Percentiles rank a stretch among this genome's conserved stretches.
Conservation (phyloP, 306 rosid genomes). For the Ziziphus jujuba region DNA sequence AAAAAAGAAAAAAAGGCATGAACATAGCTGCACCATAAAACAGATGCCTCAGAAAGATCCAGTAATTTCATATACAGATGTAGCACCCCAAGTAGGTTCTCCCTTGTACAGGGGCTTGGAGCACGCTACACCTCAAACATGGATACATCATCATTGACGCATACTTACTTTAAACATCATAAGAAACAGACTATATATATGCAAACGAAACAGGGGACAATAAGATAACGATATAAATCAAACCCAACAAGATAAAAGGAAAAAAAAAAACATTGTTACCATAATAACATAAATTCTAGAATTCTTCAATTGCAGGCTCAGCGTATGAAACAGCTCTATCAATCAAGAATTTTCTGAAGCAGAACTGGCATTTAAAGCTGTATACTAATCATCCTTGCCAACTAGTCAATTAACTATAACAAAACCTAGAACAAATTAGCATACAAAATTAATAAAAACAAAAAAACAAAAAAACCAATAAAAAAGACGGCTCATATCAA, state of each 20-base stretch:
- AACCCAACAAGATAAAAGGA: too few relatives aligned
- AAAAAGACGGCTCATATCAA: conserved; percentile 63
- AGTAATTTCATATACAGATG: neutral
- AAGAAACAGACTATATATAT: too few relatives aligned
- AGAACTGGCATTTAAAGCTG: conserved; percentile 98
- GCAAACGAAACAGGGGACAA: neutral
- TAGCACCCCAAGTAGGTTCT: conserved; percentile 23
- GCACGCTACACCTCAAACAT: neutral
- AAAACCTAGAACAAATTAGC: neutral
- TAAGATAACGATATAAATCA: neutral
- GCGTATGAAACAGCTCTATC: conserved; percentile 69
- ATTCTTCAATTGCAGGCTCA: conserved; percentile 42
- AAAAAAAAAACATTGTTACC: accelerated
- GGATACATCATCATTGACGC: conserved; percentile 18
- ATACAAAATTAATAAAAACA: neutral
- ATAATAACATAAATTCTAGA: too few relatives aligned
- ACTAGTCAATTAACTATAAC: neutral
- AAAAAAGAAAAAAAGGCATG: neutral
- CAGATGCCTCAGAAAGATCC: neutral
- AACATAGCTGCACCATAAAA: neutral
- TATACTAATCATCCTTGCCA: conserved; percentile 56
- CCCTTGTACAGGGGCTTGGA: conserved; percentile 20
- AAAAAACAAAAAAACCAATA: neutral
- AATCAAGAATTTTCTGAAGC: conserved; percentile 82
- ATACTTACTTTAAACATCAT: too few relatives aligned